A percentile compares a stretch with the other conserved stretches of the same genome.
Conservation (phyloP, 345 rosid species). For the Lenwebbia sp. region DNA sequence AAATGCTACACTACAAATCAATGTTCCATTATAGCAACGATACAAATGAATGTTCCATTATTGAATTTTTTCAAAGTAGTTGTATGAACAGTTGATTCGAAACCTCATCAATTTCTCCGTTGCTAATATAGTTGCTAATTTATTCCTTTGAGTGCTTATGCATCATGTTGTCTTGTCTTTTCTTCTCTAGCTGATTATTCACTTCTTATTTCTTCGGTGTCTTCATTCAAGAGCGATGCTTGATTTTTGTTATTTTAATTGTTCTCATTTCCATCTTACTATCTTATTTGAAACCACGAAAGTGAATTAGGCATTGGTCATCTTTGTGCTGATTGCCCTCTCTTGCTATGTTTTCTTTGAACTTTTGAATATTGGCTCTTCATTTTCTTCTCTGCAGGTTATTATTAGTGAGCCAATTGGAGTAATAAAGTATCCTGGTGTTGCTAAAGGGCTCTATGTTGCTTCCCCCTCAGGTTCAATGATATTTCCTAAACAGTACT, state of each 20-base stretch:
- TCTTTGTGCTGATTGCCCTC: neutral
- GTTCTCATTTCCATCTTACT: neutral
- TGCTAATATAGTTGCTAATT: neutral
- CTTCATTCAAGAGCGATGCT: neutral
- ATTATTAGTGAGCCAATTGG: constrained; percentile 72
- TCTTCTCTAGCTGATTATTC: neutral
- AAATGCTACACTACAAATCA: neutral
- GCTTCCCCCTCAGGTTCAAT: constrained; percentile 63
- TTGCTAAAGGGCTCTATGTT: constrained; percentile 79
- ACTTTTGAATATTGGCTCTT: neutral
- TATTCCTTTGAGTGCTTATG: neutral
- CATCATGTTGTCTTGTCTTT: neutral
- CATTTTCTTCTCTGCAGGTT: constrained; percentile 28
- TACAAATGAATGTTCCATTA: neutral
- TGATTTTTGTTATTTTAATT: neutral
- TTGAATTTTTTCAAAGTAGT: neutral
- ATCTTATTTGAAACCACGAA: neutral
- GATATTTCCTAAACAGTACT: neutral
- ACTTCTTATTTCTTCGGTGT: neutral
- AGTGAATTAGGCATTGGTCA: neutral
- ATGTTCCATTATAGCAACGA: neutral
- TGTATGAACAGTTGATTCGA: neutral
- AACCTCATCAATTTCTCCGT: neutral
- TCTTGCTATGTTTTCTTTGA: neutral
- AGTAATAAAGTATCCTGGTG: constrained; percentile 55